Evolutionary conservation across 441 rosid species (phyloP).

Genomic region (Populus hybrid): DNA sequence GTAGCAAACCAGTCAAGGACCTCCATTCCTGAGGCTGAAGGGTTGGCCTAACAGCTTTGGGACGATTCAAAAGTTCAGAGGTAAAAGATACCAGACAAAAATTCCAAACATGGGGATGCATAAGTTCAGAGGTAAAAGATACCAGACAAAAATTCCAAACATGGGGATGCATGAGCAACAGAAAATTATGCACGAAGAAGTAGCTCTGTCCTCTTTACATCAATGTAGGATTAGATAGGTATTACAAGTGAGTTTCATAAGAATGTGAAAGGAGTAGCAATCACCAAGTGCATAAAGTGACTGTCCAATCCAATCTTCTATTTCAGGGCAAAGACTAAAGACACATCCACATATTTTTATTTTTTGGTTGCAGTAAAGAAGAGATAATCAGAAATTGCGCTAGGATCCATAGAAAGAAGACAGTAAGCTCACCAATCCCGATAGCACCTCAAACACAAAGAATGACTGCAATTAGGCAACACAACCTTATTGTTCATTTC

Average conservation of each 20-base stretch:
- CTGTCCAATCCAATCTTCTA: background rate
- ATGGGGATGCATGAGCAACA: background rate
- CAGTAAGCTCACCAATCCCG: slow-evolving; percentile 59
- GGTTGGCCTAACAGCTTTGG: background rate
- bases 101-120: background rate
- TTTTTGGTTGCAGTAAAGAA: background rate
- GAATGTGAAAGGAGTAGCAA: background rate
- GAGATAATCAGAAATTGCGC: background rate
- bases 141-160: background rate
- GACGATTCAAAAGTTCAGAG: background rate
- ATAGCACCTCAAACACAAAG: slow-evolving; percentile 74
- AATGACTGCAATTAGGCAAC: slow-evolving; percentile 78
- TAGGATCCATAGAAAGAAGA: background rate
- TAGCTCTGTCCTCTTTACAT: background rate
- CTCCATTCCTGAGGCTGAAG: background rate
- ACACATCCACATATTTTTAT: background rate
- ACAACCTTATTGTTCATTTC: slow-evolving; percentile 66
- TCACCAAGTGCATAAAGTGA: background rate
- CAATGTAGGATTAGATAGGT: background rate
- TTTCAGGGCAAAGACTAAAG: background rate
- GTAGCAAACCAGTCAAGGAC: background rate
- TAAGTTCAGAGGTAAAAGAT: too few species aligned
- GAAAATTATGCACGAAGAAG: background rate
- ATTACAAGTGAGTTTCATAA: background rate
- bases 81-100: too few species aligned